Conservation (phyloP, 306 rosid species). For the Abrus precatorius region DNA sequence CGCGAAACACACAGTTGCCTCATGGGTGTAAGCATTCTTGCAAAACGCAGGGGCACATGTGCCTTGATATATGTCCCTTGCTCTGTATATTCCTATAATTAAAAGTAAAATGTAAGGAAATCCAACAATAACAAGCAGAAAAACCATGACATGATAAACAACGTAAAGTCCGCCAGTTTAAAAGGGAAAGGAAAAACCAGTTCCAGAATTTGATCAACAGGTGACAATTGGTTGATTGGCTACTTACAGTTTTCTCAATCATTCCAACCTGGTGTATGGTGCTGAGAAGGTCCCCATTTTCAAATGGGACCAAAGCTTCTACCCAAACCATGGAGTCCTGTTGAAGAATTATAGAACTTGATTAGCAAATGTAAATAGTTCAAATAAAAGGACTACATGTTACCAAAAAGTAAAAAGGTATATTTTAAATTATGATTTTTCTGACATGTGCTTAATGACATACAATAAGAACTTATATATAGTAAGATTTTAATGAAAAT, state of each 20-base stretch:
- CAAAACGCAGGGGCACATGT: conserved; percentile 91
- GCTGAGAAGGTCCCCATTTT: conserved; percentile 91
- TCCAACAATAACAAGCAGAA: conserved; percentile 25
- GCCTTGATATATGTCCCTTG: conserved; percentile 89
- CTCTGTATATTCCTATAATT: conserved; percentile 81
- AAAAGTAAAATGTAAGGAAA: conserved; percentile 33
- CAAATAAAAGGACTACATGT: conserved; percentile 25
- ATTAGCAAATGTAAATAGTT: conserved; percentile 21
- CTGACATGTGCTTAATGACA: too few relatives aligned
- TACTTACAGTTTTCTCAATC: conserved; percentile 93
- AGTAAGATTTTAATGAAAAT: too few relatives aligned
- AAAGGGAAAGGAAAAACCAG: conserved; percentile 13
- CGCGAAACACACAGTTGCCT: conserved; percentile 75
- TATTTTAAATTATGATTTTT: not conserved
- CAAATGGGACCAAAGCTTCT: conserved; percentile 95
- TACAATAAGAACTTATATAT: too few relatives aligned
- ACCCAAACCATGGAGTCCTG: conserved; percentile 98
- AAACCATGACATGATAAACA: conserved; percentile 19
- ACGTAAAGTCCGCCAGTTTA: conserved; percentile 10
- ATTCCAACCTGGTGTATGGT: conserved; percentile 94
- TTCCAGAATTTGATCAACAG: conserved; percentile 25
- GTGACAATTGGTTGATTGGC: conserved; percentile 30
- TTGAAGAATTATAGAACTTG: conserved; percentile 25
- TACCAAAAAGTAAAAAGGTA: conserved; percentile 24
- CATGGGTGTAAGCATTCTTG: conserved; percentile 94